Conservation (phyloP, 1,284 basidiomycete genomes). For the Salmacisia buchloeana region DNA sequence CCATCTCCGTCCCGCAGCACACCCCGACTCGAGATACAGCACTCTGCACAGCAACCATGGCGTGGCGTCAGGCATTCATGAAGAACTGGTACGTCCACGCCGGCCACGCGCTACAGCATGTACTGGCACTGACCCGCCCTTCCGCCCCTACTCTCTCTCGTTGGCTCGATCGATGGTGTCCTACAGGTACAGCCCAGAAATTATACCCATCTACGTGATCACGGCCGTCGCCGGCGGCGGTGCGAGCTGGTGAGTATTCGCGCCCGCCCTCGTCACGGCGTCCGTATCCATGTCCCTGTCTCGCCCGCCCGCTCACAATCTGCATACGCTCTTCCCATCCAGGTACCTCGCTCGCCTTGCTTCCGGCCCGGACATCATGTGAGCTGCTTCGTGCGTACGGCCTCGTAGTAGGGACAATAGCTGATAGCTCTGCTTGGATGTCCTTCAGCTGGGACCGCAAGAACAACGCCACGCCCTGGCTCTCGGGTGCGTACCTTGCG, state of each 20-base stretch:
- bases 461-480: slow-evolving; percentile 46
- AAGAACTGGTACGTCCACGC: slow-evolving; percentile 35
- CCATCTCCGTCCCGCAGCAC: background rate
- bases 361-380: slow-evolving; percentile 41
- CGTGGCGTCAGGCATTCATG: slow-evolving; percentile 20
- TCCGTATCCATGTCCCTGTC: background rate
- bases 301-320: background rate
- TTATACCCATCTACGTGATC: slow-evolving; percentile 42
- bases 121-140: background rate
- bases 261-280: background rate
- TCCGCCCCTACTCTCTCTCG: background rate
- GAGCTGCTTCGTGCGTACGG: background rate
- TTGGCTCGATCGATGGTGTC: background rate
- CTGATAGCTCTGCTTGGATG: background rate
- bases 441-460: slow-evolving; percentile 38
- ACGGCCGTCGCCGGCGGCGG: slow-evolving; percentile 39
- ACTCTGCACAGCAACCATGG: slow-evolving; percentile 3
- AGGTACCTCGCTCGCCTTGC: slow-evolving; percentile 42
- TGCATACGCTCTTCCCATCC: background rate
- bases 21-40: background rate
- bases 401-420: background rate
- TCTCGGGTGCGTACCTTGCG: background rate
- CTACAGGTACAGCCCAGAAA: slow-evolving; percentile 30
- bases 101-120: background rate
- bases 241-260: slow-evolving; percentile 35